Evolutionary conservation across 768 basidiomycete species (phyloP), one percentile per base, ranked within the genome.

Genomic region (Imleria badia): DNA sequence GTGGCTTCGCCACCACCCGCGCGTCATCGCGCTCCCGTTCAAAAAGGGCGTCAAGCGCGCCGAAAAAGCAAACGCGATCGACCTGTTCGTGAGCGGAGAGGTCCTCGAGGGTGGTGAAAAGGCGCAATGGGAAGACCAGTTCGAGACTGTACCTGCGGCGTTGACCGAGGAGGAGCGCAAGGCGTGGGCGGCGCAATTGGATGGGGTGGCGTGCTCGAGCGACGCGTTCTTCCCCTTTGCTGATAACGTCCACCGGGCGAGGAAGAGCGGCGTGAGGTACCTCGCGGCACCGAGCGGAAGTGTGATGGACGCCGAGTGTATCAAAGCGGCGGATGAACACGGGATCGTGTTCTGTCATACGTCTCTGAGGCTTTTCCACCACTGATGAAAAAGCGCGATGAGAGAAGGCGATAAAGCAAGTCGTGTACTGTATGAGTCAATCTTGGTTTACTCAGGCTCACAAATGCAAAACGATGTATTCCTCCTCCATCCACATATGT

Each of bases 141-240:
- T 99, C 63, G 91, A 91, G 59, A 77, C 70, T 12, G 70, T 82
- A 5, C 91, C 94, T 1, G 74, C 72, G 57, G 76, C 86, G 17
- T 74, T 99, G 59, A 82, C 74, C 15, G 79, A 75, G 15, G 78
- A 78, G 56, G 94, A 97, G 74, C 86, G 82, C 69, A 82, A 78
- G 65, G 81, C 82, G 48, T 95, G 94, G 83, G 83, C 83, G 47
- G 72, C 63, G 43, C 75, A 87, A 74, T 75, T 98, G 52, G 86
- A 87, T 55, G 90, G 84, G 20, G 96, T 98, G 47, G 85, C 90
- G 7, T 96, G 97, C 73, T 91, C 91, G 31, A 94, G 92, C 56
- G 97, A 99, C 61, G 97, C 96, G 47, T 99, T 99, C 82, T 98
- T 98, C 94, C 97, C 97, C 17, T 98, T 98, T 84, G 83, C 96